Evolutionary conservation across 345 rosid genomes (phyloP).

Genomic region (Bruguiera gymnorhiza): DNA sequence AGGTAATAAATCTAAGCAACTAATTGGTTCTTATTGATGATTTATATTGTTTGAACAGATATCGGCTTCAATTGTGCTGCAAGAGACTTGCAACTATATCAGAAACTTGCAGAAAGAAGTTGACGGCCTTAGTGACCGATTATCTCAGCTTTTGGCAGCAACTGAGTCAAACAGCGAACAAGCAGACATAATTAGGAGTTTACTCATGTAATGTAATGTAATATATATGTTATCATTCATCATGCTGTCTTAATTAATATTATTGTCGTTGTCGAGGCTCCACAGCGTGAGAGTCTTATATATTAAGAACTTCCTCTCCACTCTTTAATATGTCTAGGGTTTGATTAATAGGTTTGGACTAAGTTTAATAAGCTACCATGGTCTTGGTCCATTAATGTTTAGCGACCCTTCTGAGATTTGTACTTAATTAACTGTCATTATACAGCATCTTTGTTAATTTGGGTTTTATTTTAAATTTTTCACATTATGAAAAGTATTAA

Average conservation of each 20-base stretch:
- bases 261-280: too few species aligned
- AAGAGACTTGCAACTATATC: slow-evolving; percentile 84
- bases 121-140: slow-evolving; percentile 72
- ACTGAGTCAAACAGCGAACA: slow-evolving; percentile 61
- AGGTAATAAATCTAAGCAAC: neutral
- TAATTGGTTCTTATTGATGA: neutral
- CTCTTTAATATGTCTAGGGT: slow-evolving; percentile 1
- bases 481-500: neutral
- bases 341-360: slow-evolving; percentile 14
- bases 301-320: neutral
- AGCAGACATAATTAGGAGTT: slow-evolving; percentile 83
- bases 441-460: neutral
- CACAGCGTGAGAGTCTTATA: neutral
- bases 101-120: slow-evolving; percentile 70
- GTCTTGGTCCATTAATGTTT: neutral
- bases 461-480: neutral
- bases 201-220: slow-evolving; percentile 49
- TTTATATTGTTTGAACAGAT: slow-evolving; percentile 33
- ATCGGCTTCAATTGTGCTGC: slow-evolving; percentile 69
- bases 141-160: slow-evolving; percentile 72
- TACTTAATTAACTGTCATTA: neutral
- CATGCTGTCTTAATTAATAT: neutral
- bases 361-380: neutral
- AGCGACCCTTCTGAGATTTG: neutral
- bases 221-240: neutral